Evolutionary conservation across 257 asterid genomes (phyloP).

Genomic region (Knoxia roxburghii): DNA sequence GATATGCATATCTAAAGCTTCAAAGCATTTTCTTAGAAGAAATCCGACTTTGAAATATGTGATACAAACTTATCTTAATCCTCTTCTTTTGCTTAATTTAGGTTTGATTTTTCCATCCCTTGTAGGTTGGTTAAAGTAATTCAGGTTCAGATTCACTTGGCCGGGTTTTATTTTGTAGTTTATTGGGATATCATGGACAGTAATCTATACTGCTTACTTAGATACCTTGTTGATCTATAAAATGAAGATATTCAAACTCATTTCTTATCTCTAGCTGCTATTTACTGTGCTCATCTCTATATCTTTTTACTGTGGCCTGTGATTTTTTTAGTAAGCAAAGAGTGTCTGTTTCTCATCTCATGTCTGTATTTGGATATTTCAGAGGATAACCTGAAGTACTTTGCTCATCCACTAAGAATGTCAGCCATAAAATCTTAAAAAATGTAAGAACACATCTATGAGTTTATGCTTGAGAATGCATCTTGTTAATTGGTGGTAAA

Average conservation of each 20-base stretch:
- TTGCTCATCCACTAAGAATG: background rate
- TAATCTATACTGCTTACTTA: too few species aligned
- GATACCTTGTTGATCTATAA: background rate
- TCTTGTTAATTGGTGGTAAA: background rate
- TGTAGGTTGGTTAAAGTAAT: background rate
- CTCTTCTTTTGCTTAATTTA: background rate
- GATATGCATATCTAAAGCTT: background rate
- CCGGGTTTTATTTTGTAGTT: background rate
- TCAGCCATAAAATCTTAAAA: too few species aligned
- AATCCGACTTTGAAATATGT: background rate
- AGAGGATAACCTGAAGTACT: background rate
- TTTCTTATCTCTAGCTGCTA: background rate
- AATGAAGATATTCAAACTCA: background rate
- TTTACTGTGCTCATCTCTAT: background rate
- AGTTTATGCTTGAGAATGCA: background rate
- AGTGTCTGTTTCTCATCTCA: too few species aligned
- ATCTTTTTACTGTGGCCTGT: background rate
- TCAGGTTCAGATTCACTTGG: background rate
- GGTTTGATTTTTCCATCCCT: background rate
- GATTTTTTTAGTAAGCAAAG: background rate
- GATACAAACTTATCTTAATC: background rate
- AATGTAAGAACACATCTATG: background rate
- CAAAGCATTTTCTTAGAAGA: too few species aligned
- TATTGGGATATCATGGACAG: background rate
- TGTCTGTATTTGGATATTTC: background rate